phyloP scores from a whole-genome alignment of 331 rosid genomes.

The Dryas integrifolia region DNA sequence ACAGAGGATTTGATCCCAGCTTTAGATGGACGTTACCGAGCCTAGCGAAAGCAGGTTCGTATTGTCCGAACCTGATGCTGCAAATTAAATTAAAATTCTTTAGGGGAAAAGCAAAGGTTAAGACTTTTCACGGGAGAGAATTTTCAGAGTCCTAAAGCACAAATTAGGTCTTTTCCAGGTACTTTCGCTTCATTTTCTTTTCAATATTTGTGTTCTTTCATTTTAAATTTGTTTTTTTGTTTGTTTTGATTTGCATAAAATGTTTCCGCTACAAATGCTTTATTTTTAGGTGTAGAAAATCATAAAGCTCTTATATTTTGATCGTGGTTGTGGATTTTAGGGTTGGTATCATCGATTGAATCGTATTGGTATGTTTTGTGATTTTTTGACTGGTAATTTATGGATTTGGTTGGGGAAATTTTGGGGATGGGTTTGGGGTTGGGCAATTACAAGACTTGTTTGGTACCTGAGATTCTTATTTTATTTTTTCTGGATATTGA shows the following conservation, averaged over 20 bases:
- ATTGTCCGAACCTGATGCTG: slow-evolving; percentile 12
- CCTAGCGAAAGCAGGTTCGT: not conserved
- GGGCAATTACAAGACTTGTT: not conserved
- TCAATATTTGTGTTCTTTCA: not conserved
- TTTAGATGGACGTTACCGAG: slow-evolving; percentile 19
- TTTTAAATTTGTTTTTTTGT: not conserved
- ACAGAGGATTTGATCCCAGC: not conserved
- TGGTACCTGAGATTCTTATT: not conserved
- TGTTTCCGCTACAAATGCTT: not conserved
- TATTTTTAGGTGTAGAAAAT: not conserved
- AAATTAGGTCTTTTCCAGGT: slow-evolving; percentile 20
- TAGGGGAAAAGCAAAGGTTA: not conserved
- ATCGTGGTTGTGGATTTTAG: not conserved
- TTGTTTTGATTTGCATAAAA: not conserved
- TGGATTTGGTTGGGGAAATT: not conserved
- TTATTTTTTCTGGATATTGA: not conserved
- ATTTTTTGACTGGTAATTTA: not conserved
- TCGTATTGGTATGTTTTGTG: not conserved
- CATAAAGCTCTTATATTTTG: not conserved
- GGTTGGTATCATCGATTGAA: not conserved
- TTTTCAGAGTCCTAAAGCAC: not conserved
- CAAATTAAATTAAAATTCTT: slow-evolving; percentile 1
- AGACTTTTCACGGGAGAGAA: not conserved
- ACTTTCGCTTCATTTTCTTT: not conserved
- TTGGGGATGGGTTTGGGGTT: slow-evolving; percentile 1